Percentiles rank a stretch among this genome's conserved stretches.
These are phyloP conservation scores for Pseudogymnoascus sp. DNA, from an alignment of 2,329 filamentous ascomycete species.

Conservation along the genomic window DNA sequence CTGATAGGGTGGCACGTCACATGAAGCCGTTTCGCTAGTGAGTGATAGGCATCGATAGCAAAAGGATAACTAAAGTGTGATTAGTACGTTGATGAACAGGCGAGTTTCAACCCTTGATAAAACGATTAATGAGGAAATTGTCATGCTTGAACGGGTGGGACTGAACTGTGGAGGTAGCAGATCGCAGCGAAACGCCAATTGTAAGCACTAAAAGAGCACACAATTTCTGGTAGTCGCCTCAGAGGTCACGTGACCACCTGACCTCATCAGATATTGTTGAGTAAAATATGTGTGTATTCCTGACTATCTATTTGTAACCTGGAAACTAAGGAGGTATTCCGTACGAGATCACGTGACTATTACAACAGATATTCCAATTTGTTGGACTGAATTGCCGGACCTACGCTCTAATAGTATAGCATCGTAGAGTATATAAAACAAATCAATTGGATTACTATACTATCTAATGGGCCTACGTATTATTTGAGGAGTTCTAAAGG, in stretches of 20 bases:
- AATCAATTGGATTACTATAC: background rate
- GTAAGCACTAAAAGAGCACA: background rate
- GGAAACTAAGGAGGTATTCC: too few species aligned
- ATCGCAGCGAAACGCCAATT: background rate
- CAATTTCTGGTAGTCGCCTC: background rate
- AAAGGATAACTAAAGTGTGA: background rate
- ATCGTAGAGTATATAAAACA: background rate
- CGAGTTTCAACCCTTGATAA: background rate
- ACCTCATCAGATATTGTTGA: background rate
- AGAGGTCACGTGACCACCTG: background rate
- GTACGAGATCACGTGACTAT: background rate
- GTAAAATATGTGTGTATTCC: too few species aligned
- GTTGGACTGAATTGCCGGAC: too few species aligned
- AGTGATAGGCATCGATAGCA: background rate
- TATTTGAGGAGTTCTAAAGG: background rate
- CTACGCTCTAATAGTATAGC: too few species aligned
- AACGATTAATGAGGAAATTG: background rate
- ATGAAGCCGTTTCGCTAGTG: background rate
- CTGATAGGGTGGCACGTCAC: background rate
- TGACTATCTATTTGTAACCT: too few species aligned
- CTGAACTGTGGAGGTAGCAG: background rate
- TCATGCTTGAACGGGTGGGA: background rate
- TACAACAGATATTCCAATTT: too few species aligned
- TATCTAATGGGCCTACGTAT: background rate
- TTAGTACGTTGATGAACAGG: background rate